phyloP scores from a whole-genome alignment of 2,329 filamentous ascomycete species.

The Venturia aucupariae region DNA sequence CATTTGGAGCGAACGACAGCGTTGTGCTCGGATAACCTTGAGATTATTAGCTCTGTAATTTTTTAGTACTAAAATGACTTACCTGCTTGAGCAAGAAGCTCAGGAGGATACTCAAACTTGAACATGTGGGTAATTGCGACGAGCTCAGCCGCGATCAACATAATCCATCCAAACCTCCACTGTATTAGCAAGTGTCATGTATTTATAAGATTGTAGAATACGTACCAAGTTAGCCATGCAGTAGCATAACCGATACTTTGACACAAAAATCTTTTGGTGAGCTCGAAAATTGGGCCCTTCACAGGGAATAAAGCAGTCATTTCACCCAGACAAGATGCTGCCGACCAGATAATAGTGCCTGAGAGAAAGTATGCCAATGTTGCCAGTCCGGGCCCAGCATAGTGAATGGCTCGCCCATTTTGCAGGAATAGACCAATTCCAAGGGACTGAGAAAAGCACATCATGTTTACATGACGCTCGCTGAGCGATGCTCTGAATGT shows the following conservation, averaged over 20 bases:
- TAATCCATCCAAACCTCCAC: conserved; percentile 8
- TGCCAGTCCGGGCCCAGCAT: conserved; percentile 30
- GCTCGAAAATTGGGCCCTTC: conserved; percentile 33
- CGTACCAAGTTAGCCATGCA: conserved; percentile 38
- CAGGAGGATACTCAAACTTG: conserved; percentile 12
- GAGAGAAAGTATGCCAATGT: conserved; percentile 28
- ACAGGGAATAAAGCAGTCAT: conserved; percentile 35
- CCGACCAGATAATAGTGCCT: conserved; percentile 30
- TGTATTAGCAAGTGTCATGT: not conserved
- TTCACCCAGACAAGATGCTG: conserved; percentile 28
- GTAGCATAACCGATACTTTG: conserved; percentile 36
- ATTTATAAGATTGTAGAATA: conserved; percentile 16
- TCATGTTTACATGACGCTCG: conserved; percentile 28
- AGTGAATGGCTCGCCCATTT: conserved; percentile 29
- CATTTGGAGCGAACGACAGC: not conserved
- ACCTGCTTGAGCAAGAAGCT: conserved; percentile 15
- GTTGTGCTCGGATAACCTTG: conserved; percentile 3
- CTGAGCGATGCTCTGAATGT: conserved; percentile 19
- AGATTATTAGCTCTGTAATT: not conserved
- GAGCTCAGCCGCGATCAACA: conserved; percentile 15
- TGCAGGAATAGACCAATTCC: conserved; percentile 31
- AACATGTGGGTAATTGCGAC: conserved; percentile 18
- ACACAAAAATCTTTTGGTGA: conserved; percentile 32
- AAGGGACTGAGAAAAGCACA: conserved; percentile 28
- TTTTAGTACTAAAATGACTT: not conserved